Percentiles rank a stretch among this genome's conserved stretches.
Evolutionary conservation across 768 basidiomycete genomes (phyloP).

Genomic region (Tylopilus plumbeoviolaceoides): DNA sequence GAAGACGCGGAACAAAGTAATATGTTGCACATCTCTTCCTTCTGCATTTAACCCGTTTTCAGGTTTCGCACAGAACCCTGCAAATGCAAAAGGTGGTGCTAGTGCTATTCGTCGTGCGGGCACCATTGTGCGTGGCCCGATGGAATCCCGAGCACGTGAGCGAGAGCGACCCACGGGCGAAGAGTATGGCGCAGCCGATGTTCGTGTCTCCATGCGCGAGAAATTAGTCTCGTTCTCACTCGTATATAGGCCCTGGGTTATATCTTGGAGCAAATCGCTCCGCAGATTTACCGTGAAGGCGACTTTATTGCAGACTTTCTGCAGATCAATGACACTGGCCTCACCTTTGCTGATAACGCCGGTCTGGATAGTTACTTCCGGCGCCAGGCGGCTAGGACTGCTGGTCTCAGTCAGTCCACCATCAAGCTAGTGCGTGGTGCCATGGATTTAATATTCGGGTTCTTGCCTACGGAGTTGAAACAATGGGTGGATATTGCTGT

Average conservation of each 20-base stretch:
- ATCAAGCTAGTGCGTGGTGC: conserved; percentile 80
- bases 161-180: conserved; percentile 58
- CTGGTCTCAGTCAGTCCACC: conserved; percentile 63
- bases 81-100: conserved; percentile 43
- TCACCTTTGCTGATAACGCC: conserved; percentile 96
- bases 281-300: conserved; percentile 76
- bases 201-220: conserved; percentile 26
- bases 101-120: conserved; percentile 78
- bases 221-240: not conserved
- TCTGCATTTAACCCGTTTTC: not conserved
- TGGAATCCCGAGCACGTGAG: conserved; percentile 45
- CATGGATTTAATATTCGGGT: conserved; percentile 95
- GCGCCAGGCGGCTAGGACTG: conserved; percentile 77
- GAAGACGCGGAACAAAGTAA: conserved; percentile 75
- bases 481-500: conserved; percentile 80
- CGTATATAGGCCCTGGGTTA: conserved; percentile 61
- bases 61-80: conserved; percentile 43
- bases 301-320: conserved; percentile 90
- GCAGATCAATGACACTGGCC: conserved; percentile 81
- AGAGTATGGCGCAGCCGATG: conserved; percentile 69
- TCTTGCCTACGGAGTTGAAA: conserved; percentile 79
- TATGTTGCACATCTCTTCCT: conserved; percentile 7
- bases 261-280: conserved; percentile 71
- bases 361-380: conserved; percentile 91
- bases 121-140: conserved; percentile 76